Percentiles rank a stretch among this genome's conserved stretches.
phyloP scores from a whole-genome alignment of 1,284 basidiomycete species.

The Trametes polyzona region DNA sequence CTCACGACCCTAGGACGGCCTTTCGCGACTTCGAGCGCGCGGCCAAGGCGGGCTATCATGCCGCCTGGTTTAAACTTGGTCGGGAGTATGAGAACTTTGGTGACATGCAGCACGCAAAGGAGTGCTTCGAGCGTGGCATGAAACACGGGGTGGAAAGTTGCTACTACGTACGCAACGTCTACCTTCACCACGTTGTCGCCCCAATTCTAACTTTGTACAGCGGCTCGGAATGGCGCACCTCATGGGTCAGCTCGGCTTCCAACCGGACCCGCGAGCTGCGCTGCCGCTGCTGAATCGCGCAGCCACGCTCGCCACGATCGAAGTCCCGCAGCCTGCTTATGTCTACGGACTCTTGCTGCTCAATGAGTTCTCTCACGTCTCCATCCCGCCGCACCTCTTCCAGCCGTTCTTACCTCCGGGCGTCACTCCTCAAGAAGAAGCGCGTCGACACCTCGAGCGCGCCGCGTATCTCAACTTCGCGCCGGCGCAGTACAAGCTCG shows the following conservation, averaged over 20 bases:
- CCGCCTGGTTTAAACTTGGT: slow-evolving; percentile 89
- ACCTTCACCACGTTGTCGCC: neutral
- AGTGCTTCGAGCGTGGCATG: slow-evolving; percentile 31
- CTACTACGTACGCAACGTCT: slow-evolving; percentile 24
- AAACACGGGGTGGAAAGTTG: slow-evolving; percentile 31
- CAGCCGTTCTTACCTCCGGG: slow-evolving; percentile 51
- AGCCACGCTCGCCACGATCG: slow-evolving; percentile 74
- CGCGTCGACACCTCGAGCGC: slow-evolving; percentile 69
- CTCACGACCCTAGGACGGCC: slow-evolving; percentile 75
- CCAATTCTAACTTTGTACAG: slow-evolving; percentile 45
- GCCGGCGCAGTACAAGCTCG: slow-evolving; percentile 92
- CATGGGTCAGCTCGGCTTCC: slow-evolving; percentile 81
- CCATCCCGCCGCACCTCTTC: slow-evolving; percentile 58
- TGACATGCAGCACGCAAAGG: slow-evolving; percentile 48
- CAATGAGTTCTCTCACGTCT: slow-evolving; percentile 70
- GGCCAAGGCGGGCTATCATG: slow-evolving; percentile 71
- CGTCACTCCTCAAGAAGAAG: slow-evolving; percentile 46
- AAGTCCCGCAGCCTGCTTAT: slow-evolving; percentile 87
- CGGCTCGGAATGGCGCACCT: slow-evolving; percentile 91
- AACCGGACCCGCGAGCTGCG: slow-evolving; percentile 58
- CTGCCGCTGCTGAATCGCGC: slow-evolving; percentile 78
- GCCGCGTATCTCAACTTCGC: slow-evolving; percentile 88
- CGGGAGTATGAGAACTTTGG: slow-evolving; percentile 90
- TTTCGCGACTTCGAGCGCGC: slow-evolving; percentile 89
- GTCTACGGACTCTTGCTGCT: slow-evolving; percentile 84